These are phyloP conservation scores for Candida mattraensis DNA, from an alignment of 805 yeast species.

Conservation along the genomic window DNA sequence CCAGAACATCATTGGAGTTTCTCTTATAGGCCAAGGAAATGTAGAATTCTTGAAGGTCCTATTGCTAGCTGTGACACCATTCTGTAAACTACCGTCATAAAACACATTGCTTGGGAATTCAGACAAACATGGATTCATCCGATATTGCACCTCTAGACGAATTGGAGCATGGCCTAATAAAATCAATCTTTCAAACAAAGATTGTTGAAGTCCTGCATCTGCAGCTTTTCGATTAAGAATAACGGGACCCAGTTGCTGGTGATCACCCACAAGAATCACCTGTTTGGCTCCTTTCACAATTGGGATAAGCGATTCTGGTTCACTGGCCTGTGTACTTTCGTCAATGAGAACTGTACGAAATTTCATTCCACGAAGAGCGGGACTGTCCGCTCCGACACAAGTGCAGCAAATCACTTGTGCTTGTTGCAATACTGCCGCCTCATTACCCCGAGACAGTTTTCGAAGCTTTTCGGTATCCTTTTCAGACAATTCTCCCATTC, in stretches of 20 bases:
- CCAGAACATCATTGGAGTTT: slow-evolving; percentile 96
- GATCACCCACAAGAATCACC: slow-evolving; percentile 87
- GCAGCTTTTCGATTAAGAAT: slow-evolving; percentile 78
- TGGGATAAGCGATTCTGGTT: slow-evolving; percentile 89
- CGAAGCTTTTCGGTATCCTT: slow-evolving; percentile 49
- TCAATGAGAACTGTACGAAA: slow-evolving; percentile 85
- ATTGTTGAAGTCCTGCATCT: slow-evolving; percentile 82
- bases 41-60: slow-evolving; percentile 53
- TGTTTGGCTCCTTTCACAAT: slow-evolving; percentile 87
- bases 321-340: slow-evolving; percentile 92
- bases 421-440: slow-evolving; percentile 45
- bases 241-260: slow-evolving; percentile 93
- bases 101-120: slow-evolving; percentile 91
- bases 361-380: slow-evolving; percentile 49
- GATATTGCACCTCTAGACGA: slow-evolving; percentile 86
- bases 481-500: slow-evolving; percentile 65
- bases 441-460: slow-evolving; percentile 45
- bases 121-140: slow-evolving; percentile 89
- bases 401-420: slow-evolving; percentile 88
- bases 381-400: slow-evolving; percentile 90
- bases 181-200: slow-evolving; percentile 83
- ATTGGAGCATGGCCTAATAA: slow-evolving; percentile 81
- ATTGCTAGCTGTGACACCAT: slow-evolving; percentile 82
- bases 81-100: slow-evolving; percentile 88
- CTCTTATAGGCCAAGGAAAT: slow-evolving; percentile 91